phyloP scores from a whole-genome alignment of 495 filamentous ascomycete species.

The Neurospora discreta region DNA sequence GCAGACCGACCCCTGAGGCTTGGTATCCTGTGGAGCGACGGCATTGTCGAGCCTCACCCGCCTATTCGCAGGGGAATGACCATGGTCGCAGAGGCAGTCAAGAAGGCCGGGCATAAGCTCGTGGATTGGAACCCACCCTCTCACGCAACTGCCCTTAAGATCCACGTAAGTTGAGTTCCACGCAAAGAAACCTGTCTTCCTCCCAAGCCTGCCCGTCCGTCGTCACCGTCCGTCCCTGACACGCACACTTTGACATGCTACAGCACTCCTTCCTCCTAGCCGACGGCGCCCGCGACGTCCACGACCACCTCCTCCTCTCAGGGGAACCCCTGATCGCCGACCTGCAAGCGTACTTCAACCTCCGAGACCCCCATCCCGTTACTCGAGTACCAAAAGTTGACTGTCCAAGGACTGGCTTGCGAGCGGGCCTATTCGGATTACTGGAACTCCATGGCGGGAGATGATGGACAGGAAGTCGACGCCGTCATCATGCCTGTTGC shows the following conservation, averaged over 20 bases:
- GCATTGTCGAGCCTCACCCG: slow-evolving; percentile 44
- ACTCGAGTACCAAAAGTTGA: slow-evolving; percentile 22
- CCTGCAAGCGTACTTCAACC: slow-evolving; percentile 6
- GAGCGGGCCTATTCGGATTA: slow-evolving; percentile 26
- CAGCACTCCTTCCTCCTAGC: slow-evolving; percentile 21
- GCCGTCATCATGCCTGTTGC: slow-evolving; percentile 45
- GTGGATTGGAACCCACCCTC: slow-evolving; percentile 31
- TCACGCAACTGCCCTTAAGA: slow-evolving; percentile 22
- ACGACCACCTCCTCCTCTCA: slow-evolving; percentile 27
- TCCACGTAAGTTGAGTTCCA: slow-evolving; percentile 18
- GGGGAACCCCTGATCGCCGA: slow-evolving; percentile 31
- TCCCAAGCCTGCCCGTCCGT: too few relatives aligned
- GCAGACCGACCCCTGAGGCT: slow-evolving; percentile 27
- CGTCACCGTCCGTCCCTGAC: background rate
- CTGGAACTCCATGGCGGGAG: slow-evolving; percentile 23
- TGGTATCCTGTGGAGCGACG: slow-evolving; percentile 43
- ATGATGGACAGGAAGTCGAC: slow-evolving; percentile 30
- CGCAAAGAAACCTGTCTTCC: background rate
- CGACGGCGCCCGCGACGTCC: slow-evolving; percentile 31
- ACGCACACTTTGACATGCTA: background rate
- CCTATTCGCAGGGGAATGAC: slow-evolving; percentile 32
- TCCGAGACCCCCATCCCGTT: slow-evolving; percentile 28
- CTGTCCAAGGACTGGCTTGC: slow-evolving; percentile 14
- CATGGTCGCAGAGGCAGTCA: slow-evolving; percentile 24
- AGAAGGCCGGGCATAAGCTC: slow-evolving; percentile 27